These are phyloP conservation scores for Cystofilobasidium ferigula DNA, from an alignment of 768 basidiomycete genomes.

Conservation along the genomic window DNA sequence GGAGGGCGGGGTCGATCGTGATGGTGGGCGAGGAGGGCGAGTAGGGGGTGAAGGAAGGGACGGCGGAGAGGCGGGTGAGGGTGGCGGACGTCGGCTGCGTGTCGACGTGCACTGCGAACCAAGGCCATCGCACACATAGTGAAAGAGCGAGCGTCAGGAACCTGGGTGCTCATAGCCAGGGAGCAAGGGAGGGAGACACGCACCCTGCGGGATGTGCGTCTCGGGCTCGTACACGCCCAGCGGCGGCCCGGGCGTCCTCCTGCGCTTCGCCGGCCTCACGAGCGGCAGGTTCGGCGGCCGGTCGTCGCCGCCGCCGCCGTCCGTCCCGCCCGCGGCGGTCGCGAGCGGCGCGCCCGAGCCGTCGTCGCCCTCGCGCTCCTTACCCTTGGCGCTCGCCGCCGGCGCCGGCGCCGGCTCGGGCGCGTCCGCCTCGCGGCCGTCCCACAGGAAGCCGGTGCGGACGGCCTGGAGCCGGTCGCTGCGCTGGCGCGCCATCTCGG, in stretches of 20 bases:
- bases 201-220: slow-evolving; percentile 50
- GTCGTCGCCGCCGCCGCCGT: background rate
- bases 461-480: slow-evolving; percentile 36
- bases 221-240: slow-evolving; percentile 75
- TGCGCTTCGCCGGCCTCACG: background rate
- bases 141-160: background rate
- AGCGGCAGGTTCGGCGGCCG: background rate
- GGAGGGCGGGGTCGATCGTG: background rate
- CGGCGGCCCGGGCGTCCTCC: slow-evolving; percentile 39
- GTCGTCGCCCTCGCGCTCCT: background rate
- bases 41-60: slow-evolving; percentile 32
- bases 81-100: slow-evolving; percentile 60
- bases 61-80: slow-evolving; percentile 51
- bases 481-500: slow-evolving; percentile 37
- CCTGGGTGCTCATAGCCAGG: background rate
- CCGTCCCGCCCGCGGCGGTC: background rate
- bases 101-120: background rate
- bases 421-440: background rate
- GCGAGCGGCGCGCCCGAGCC: background rate
- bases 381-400: background rate
- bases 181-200: slow-evolving; percentile 1
- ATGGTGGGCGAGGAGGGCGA: background rate
- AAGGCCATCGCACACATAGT: background rate
- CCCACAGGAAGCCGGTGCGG: slow-evolving; percentile 25
- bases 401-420: background rate